Evolutionary conservation across 768 basidiomycete species (phyloP).

Genomic region (Lyophyllum shimeji): DNA sequence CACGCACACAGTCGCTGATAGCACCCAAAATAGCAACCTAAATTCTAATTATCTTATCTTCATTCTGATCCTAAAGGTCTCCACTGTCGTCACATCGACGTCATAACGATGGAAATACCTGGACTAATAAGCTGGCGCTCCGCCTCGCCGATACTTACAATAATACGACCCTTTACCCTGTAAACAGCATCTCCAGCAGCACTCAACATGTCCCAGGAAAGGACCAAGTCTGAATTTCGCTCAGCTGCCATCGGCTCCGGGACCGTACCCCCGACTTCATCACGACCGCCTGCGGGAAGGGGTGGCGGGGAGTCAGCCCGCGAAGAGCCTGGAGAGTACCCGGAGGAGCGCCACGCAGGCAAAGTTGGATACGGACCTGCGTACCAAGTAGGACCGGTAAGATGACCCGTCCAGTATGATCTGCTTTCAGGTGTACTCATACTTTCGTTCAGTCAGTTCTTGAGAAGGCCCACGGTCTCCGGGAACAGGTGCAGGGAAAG

Average conservation of each 20-base stretch:
- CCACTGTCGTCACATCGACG: constrained; percentile 4
- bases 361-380: constrained; percentile 44
- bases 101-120: neutral
- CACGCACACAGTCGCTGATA: neutral
- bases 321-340: constrained; percentile 29
- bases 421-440: constrained; percentile 14
- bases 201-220: no score
- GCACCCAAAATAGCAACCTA: neutral
- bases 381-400: constrained; percentile 33
- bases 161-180: no score
- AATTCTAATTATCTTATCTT: neutral
- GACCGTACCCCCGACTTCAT: no score
- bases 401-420: constrained; percentile 7
- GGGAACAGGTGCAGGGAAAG: constrained; percentile 35
- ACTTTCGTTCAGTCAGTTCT: no score
- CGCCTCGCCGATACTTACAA: no score
- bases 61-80: neutral
- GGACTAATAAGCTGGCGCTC: no score
- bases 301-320: no score
- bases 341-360: constrained; percentile 44
- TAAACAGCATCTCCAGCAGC: no score
- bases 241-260: no score
- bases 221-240: no score
- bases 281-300: neutral
- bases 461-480: constrained; percentile 32